Evolutionary conservation across 345 rosid species (phyloP).

Genomic region (Clausena lansium): DNA sequence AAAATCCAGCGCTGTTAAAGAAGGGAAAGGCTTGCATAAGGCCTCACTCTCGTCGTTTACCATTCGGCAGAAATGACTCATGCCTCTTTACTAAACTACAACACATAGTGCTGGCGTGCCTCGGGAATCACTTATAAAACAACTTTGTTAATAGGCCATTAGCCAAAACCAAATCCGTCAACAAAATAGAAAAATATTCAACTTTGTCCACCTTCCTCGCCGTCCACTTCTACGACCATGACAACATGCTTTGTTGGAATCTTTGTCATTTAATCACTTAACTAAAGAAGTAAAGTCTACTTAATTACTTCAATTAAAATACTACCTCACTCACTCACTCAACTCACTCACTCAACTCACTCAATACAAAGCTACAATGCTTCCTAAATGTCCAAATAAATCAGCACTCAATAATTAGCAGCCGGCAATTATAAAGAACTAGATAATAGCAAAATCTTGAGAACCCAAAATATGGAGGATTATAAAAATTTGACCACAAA

Average conservation of each 20-base stretch:
- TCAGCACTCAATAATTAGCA: background rate
- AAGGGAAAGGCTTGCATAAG: background rate
- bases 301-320: background rate
- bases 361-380: no score
- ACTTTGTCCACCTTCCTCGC: constrained; percentile 14
- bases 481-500: constrained; percentile 20
- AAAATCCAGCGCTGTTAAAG: background rate
- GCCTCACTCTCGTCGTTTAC: background rate
- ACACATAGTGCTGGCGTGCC: background rate
- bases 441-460: background rate
- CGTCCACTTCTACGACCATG: constrained; percentile 29
- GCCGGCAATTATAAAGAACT: background rate
- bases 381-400: background rate
- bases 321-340: background rate
- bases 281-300: background rate
- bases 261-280: constrained; percentile 14
- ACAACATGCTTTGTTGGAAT: constrained; percentile 24
- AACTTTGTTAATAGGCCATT: background rate
- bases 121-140: background rate
- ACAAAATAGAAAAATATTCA: background rate
- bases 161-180: constrained; percentile 5
- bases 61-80: constrained; percentile 7
- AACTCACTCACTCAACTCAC: background rate
- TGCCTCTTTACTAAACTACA: background rate
- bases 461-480: constrained; percentile 13